Conservation (phyloP, 306 rosid genomes). For the Pueraria montana region DNA sequence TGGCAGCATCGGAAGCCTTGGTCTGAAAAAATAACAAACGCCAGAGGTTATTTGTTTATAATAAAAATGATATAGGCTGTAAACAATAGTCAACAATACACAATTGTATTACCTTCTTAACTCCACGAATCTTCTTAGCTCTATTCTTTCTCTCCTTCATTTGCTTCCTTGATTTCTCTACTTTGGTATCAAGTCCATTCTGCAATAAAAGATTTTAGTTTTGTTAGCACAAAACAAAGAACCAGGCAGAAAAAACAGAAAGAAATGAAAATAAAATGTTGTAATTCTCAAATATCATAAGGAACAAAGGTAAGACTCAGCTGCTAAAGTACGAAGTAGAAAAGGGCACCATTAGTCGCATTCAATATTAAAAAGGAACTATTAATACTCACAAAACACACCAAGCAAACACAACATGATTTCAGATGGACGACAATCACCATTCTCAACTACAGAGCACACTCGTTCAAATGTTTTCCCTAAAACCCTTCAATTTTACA, state of each 20-base stretch:
- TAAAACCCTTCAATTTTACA: not conserved
- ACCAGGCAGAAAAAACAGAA: not conserved
- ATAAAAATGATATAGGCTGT: not conserved
- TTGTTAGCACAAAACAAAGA: conserved; percentile 1
- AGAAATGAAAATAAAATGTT: not conserved
- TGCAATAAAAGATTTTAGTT: conserved; percentile 32
- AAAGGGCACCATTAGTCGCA: not conserved
- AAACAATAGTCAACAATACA: not conserved
- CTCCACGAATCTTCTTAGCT: conserved; percentile 93
- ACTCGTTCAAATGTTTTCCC: not conserved
- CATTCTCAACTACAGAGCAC: not conserved
- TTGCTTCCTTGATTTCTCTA: conserved; percentile 92
- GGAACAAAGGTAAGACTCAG: not conserved
- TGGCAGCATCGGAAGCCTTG: conserved; percentile 90
- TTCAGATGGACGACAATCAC: not conserved
- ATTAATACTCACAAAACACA: not conserved
- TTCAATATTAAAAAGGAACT: not conserved
- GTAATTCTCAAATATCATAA: not conserved
- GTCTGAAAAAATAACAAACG: conserved; percentile 60
- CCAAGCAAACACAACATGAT: not conserved
- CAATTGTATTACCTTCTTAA: conserved; percentile 77
- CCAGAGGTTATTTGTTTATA: conserved; percentile 15
- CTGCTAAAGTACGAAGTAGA: not conserved
- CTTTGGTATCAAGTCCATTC: conserved; percentile 93
- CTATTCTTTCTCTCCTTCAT: conserved; percentile 96